These are phyloP conservation scores for Colletotrichum sp. DNA, from an alignment of 2,329 filamentous ascomycete species.

Conservation along the genomic window DNA sequence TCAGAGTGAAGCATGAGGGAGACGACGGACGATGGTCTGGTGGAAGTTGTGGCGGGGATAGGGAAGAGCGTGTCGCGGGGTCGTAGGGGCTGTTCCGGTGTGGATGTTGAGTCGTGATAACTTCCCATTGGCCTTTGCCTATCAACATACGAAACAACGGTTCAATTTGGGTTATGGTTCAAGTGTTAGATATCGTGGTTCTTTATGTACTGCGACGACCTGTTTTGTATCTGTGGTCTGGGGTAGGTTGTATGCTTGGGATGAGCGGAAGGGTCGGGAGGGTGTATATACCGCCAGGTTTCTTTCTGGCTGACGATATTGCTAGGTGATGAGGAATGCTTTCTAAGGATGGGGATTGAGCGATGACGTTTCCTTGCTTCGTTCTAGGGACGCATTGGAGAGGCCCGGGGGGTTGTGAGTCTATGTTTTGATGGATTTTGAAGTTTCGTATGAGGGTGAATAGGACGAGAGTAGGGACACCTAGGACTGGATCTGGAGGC, in stretches of 20 bases:
- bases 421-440: not conserved
- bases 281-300: no score
- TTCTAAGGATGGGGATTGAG: no score
- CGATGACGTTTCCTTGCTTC: no score
- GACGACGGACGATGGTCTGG: rapidly evolving
- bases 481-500: no score
- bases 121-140: rapidly evolving
- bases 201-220: not conserved
- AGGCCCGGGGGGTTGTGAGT: not conserved
- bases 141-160: rapidly evolving
- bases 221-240: no score
- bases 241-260: no score
- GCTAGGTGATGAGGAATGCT: no score
- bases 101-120: rapidly evolving
- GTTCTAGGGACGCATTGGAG: not conserved
- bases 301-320: no score
- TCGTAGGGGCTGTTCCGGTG: not conserved
- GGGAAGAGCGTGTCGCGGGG: rapidly evolving
- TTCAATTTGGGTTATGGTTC: rapidly evolving
- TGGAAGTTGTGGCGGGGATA: rapidly evolving
- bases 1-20: not conserved
- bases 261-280: no score
- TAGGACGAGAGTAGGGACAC: no score
- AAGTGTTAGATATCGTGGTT: rapidly evolving
- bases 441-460: not conserved